These are phyloP conservation scores for Clitopilus hobsonii DNA, from an alignment of 768 basidiomycete genomes.

Conservation along the genomic window DNA sequence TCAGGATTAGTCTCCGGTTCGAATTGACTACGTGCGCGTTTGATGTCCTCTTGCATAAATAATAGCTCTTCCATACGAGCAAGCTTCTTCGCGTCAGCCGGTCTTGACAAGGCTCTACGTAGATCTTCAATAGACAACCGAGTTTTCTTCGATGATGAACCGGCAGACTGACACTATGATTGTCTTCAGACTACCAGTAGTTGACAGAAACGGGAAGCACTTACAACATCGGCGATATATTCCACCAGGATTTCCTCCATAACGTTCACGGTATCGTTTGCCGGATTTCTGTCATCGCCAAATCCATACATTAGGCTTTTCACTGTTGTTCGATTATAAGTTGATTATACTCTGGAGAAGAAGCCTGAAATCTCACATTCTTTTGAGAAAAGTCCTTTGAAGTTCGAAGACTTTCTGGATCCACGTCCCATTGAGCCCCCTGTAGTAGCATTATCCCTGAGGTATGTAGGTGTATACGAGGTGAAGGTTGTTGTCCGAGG, in stretches of 20 bases:
- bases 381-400: slow-evolving; percentile 76
- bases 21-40: slow-evolving; percentile 80
- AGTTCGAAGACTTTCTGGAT: slow-evolving; percentile 58
- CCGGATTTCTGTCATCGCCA: slow-evolving; percentile 86
- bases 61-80: slow-evolving; percentile 89
- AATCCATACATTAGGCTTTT: slow-evolving; percentile 90
- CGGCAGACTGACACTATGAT: slow-evolving; percentile 66
- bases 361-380: slow-evolving; percentile 51
- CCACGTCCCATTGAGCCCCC: slow-evolving; percentile 41
- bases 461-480: slow-evolving; percentile 49
- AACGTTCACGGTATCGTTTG: slow-evolving; percentile 82
- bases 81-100: slow-evolving; percentile 89
- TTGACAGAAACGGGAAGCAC: slow-evolving; percentile 25
- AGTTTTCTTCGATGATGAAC: slow-evolving; percentile 62
- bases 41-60: slow-evolving; percentile 93
- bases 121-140: slow-evolving; percentile 86
- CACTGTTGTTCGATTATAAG: slow-evolving; percentile 38
- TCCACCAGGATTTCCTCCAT: slow-evolving; percentile 94
- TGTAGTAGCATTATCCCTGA: slow-evolving; percentile 43
- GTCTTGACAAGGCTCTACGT: slow-evolving; percentile 70
- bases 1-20: slow-evolving; percentile 39
- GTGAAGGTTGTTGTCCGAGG: slow-evolving; percentile 47
- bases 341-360: not conserved
- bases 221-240: slow-evolving; percentile 84
- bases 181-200: slow-evolving; percentile 4